phyloP scores from a whole-genome alignment of 768 basidiomycete species.

The Lanmaoa pseudosensibilis region DNA sequence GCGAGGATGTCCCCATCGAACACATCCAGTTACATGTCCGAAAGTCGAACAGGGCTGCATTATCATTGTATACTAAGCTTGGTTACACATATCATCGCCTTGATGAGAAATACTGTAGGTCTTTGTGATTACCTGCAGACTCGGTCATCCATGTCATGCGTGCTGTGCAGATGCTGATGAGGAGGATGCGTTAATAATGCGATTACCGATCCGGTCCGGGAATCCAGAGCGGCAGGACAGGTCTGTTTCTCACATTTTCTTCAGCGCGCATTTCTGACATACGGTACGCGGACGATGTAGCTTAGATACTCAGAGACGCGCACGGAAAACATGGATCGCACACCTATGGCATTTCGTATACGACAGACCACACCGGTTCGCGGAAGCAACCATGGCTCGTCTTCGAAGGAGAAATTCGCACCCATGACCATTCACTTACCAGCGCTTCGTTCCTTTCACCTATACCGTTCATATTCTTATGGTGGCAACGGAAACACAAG shows the following conservation, averaged over 20 bases:
- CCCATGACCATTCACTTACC: constrained; percentile 7
- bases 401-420: constrained; percentile 12
- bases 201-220: constrained; percentile 5
- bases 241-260: constrained; percentile 8
- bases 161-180: constrained; percentile 24
- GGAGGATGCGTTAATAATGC: constrained; percentile 31
- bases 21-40: constrained; percentile 32
- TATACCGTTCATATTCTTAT: neutral
- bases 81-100: constrained; percentile 20
- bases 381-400: constrained; percentile 8
- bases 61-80: constrained; percentile 24
- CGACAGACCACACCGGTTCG: constrained; percentile 10
- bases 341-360: constrained; percentile 12
- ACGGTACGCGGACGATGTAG: neutral
- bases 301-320: neutral
- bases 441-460: neutral
- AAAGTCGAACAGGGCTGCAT: constrained; percentile 28
- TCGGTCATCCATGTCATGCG: neutral
- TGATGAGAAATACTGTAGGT: constrained; percentile 29
- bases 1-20: constrained; percentile 14
- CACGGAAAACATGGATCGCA: constrained; percentile 15
- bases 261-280: neutral
- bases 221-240: constrained; percentile 2
- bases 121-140: neutral
- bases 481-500: neutral